phyloP scores from a whole-genome alignment of 73 alveolate genomes.

The Blepharisma stoltei region DNA sequence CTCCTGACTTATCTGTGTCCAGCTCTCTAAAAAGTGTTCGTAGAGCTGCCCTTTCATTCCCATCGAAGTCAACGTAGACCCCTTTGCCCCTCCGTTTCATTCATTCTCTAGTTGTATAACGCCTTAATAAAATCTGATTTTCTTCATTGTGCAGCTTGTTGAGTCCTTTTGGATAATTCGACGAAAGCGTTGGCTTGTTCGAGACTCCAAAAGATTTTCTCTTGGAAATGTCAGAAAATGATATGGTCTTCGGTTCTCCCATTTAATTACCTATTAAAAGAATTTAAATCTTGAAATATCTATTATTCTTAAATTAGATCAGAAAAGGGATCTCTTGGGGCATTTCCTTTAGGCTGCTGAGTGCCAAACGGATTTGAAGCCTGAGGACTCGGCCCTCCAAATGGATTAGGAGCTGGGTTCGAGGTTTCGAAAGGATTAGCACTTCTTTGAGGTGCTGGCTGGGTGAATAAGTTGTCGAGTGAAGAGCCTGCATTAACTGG shows the following conservation, averaged over 20 bases:
- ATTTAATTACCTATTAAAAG: no score
- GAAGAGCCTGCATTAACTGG: not conserved
- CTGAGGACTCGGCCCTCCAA: no score
- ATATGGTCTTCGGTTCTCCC: no score
- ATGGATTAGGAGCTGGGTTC: not conserved
- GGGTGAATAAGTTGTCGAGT: not conserved
- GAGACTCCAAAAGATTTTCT: no score
- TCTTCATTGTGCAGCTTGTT: no score
- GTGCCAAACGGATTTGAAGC: not conserved
- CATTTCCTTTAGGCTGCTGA: not conserved
- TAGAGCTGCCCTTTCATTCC: not conserved
- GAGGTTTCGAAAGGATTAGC: not conserved
- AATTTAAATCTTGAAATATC: no score
- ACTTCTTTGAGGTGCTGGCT: not conserved
- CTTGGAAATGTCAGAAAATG: no score
- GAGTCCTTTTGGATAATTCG: no score
- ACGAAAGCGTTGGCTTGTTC: no score
- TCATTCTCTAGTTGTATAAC: constrained; percentile 56
- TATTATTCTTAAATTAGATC: not conserved
- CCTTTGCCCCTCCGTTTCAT: constrained; percentile 56
- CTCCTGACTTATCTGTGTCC: constrained; percentile 31
- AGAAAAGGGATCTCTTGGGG: not conserved
- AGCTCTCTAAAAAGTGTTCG: constrained; percentile 17
- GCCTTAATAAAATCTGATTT: no score
- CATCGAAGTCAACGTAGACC: constrained; percentile 38